Percentiles rank a stretch among this genome's conserved stretches.
Evolutionary conservation across 2,329 filamentous ascomycete species (phyloP).

Genomic region (Metarhizium brunneum): DNA sequence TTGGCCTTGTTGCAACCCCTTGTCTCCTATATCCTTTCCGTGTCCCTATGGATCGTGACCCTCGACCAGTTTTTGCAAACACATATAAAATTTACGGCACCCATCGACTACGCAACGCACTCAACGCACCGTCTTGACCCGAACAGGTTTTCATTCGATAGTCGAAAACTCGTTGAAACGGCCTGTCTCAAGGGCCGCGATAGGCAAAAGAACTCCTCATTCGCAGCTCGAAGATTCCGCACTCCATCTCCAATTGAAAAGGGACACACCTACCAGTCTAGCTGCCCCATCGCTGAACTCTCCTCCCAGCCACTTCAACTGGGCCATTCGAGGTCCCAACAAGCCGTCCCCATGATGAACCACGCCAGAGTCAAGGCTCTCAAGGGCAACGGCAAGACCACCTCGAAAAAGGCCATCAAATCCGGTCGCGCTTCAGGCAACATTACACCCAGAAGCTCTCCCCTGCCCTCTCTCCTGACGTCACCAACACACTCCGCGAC

Average conservation of each 20-base stretch:
- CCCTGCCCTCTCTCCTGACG: conserved; percentile 44
- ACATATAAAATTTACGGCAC: background rate
- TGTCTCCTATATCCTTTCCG: background rate
- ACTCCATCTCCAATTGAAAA: no score
- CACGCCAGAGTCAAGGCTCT: conserved; percentile 60
- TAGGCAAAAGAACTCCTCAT: background rate
- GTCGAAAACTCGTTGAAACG: background rate
- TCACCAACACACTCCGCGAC: conserved; percentile 51
- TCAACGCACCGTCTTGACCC: conserved; percentile 4
- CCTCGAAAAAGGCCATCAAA: conserved; percentile 57
- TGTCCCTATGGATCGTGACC: conserved; percentile 5
- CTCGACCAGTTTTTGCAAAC: background rate
- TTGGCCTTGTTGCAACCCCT: background rate
- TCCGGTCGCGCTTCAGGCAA: conserved; percentile 49
- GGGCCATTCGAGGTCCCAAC: background rate
- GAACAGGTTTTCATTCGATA: background rate
- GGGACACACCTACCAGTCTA: background rate
- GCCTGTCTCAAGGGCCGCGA: background rate
- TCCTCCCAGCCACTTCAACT: background rate
- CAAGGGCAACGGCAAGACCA: conserved; percentile 60
- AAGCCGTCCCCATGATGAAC: conserved; percentile 38
- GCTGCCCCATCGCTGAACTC: background rate
- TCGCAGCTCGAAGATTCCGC: background rate
- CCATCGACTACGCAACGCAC: background rate
- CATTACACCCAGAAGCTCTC: conserved; percentile 49